Evolutionary conservation across 768 basidiomycete species (phyloP), one percentile per base, ranked within the genome.

Genomic region (Piloderma croceum): DNA sequence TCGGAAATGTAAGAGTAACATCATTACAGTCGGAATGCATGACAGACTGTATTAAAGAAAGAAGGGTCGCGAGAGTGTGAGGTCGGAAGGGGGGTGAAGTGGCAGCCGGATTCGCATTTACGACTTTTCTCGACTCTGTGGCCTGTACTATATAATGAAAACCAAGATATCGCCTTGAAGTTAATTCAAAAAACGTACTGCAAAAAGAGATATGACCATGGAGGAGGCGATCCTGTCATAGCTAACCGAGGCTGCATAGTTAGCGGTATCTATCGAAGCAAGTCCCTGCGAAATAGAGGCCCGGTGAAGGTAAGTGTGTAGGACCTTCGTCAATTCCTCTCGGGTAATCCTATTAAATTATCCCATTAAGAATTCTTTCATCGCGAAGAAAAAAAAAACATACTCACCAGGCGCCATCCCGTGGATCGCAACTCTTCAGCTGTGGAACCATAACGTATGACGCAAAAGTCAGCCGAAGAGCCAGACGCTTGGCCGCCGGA

Each of bases 401-500:
- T 7, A 49, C 45, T 17, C 37, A 61, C 55, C 39, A 27, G 6
- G 32, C 38, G 11, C 42, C 41, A 17, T 31, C 29, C 61, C 64
- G 61, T 11, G 49, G 45, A 42, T 51, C 48, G 17, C 42, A 43
- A 13, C 44, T 40, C 15, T 35, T 47, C 13, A 81, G 52, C 9
- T 68, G 65, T 6, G 73, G 70, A 12, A 51, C 56, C 44, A 88
- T 58, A 20, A 88, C 64, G 49, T 76, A 73, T 29, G 63, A 66
- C 13, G 70, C 76, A 48, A 82, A 76, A 34, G 73, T 38, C 23
- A 89, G 58, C 21, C 67, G 70, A n/a, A 76, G 49, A 6, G 76
- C 70, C 31, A 87, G 55, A 3, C 83, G 73, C 49, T 69, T 71
- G 5, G 80, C 70, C 15, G 81, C 80, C 20, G 76, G 73, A 15